These are phyloP conservation scores for Kwoniella sp. DNA, from an alignment of 768 basidiomycete species.

Conservation along the genomic window DNA sequence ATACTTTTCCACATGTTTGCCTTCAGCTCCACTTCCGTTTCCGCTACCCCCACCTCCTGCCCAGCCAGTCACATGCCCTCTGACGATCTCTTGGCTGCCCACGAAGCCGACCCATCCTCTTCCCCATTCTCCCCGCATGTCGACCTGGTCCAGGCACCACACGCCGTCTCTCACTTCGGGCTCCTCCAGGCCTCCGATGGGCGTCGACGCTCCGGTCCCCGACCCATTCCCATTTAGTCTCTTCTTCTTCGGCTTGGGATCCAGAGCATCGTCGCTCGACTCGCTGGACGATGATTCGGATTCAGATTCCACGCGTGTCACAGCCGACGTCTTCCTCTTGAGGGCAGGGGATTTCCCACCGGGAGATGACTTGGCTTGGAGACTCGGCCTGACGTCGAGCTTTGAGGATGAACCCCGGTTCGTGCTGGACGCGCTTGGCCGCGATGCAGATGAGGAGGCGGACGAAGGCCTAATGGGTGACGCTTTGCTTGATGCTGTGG, in stretches of 20 bases:
- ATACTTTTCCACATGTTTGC: constrained; percentile 33
- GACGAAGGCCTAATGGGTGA: constrained; percentile 3
- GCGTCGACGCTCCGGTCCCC: constrained; percentile 3
- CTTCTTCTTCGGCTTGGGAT: constrained; percentile 11
- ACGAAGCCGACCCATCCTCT: constrained; percentile 39
- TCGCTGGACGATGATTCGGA: constrained; percentile 6
- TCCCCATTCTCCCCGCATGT: constrained; percentile 30
- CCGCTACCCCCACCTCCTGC: constrained; percentile 16
- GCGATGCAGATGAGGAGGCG: background rate
- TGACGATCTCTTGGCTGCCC: constrained; percentile 22
- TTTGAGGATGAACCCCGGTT: background rate
- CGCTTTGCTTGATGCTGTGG: background rate
- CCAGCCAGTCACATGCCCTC: constrained; percentile 25
- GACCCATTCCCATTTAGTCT: background rate
- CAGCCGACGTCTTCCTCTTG: constrained; percentile 9
- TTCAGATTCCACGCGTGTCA: constrained; percentile 14
- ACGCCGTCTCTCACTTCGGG: constrained; percentile 13
- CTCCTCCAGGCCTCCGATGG: background rate
- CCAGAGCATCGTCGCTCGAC: constrained; percentile 14
- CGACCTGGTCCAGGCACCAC: constrained; percentile 19
- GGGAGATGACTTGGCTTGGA: constrained; percentile 1
- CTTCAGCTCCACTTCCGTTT: constrained; percentile 10
- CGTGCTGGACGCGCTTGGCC: background rate
- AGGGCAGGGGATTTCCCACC: constrained; percentile 5
- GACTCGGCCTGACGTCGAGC: background rate